Conservation (phyloP, 164 flowering plant genomes). For the Euptelea pleiosperma region DNA sequence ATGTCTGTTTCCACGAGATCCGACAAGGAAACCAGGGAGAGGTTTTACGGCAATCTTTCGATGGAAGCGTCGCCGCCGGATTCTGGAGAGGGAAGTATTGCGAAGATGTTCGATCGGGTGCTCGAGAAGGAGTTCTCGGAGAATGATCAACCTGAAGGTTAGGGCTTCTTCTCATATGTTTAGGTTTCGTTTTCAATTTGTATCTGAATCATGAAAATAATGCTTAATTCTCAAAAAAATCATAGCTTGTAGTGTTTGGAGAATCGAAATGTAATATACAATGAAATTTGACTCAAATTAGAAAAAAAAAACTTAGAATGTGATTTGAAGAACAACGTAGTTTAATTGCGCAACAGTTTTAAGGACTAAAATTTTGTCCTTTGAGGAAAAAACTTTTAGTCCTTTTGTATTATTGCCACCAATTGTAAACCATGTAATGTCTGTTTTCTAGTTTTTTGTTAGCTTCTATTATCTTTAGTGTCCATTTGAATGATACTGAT, state of each 20-base stretch:
- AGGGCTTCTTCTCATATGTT: background rate
- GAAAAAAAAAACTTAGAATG: no score
- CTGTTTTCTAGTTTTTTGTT: background rate
- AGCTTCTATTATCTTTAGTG: background rate
- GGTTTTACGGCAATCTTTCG: conserved; percentile 73
- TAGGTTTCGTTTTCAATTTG: no score
- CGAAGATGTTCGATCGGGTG: conserved; percentile 86
- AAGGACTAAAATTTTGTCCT: no score
- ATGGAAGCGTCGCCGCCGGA: conserved; percentile 51
- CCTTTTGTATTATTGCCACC: background rate
- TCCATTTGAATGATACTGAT: conserved; percentile 9
- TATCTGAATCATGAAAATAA: no score
- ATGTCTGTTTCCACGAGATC: conserved; percentile 40
- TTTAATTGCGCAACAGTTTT: no score
- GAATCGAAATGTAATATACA: no score
- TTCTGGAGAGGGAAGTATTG: conserved; percentile 62
- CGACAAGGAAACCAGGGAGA: conserved; percentile 68
- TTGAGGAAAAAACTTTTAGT: no score
- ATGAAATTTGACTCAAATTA: no score
- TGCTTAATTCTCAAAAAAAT: no score
- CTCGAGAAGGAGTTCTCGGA: conserved; percentile 92
- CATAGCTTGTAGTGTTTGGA: no score
- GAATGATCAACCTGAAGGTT: conserved; percentile 86
- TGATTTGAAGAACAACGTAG: no score
- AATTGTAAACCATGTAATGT: background rate